Evolutionary conservation across 2,329 filamentous ascomycete species (phyloP), one percentile per base, ranked within the genome.

Genomic region (Hypoxylon sp.): DNA sequence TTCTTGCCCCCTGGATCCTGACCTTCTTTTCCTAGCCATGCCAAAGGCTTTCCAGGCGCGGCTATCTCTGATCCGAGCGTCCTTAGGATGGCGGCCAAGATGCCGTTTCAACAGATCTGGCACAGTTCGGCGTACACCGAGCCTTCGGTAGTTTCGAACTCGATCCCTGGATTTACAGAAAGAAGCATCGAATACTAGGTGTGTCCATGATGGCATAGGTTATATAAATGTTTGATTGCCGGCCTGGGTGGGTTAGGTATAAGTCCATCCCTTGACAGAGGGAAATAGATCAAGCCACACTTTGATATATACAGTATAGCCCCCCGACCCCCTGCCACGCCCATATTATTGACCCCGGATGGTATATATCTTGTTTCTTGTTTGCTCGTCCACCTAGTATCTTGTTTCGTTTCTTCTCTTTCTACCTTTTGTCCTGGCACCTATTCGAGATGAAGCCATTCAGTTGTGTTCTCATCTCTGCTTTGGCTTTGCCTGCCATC

Each of bases 401-500:
- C 24, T 47, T 18, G 38, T 26, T 17, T 33, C 11, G 29, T 18
- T 35, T 9, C 57, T 23, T 11, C 31, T 27, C n/a, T 47, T 46
- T 15, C 21, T 23, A 9, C 46, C 7, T 35, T 17, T 9, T 33
- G 21, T 47, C 37, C 8, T 18, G 29, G 48, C 26, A 29, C 37
- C 35, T 37, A 27, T 41, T 49, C 60, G 68, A 66, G 58, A 72
- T 73, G 70, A 70, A 67, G 67, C 49, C 59, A 58, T 66, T 68
- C 15, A 59, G 50, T 60, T 69, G 58, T 60, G 61, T 60, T 49
- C 55, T 69, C 57, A 48, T 71, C 55, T 66, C 60, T 48, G 65
- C 64, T 65, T 60, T 69, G 48, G 65, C 63, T 37, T 54, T 67
- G 24, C 55, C 58, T 13, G 69, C 62, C 23, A 47, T 50, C 40